A percentile compares a stretch with the other conserved stretches of the same genome.
These are phyloP conservation scores for Cladosporium sp. DNA, from an alignment of 2,329 filamentous ascomycete genomes.

Conservation along the genomic window DNA sequence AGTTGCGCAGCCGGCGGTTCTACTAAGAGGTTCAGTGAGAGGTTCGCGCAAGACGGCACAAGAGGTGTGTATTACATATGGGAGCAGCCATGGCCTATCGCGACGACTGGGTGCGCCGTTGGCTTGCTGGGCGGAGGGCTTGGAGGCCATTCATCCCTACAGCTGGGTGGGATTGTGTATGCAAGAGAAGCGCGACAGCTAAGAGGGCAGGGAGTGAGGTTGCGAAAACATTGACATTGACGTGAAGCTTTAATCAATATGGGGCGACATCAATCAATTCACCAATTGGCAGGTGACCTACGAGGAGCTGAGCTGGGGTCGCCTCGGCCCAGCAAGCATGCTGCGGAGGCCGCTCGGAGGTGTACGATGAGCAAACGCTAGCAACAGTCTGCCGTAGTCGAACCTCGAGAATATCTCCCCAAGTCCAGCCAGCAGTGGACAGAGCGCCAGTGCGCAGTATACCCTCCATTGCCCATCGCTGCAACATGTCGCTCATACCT, in stretches of 20 bases:
- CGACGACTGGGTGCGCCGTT: conserved; percentile 29
- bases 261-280: conserved; percentile 4
- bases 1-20: conserved; percentile 84
- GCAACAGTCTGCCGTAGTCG: conserved; percentile 1
- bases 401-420: conserved; percentile 10
- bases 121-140: conserved; percentile 8
- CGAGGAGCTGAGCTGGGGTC: neutral
- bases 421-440: neutral
- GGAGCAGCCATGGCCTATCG: conserved; percentile 49
- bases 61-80: conserved; percentile 39
- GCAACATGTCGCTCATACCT: neutral
- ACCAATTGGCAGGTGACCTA: conserved; percentile 8
- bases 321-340: neutral
- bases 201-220: neutral
- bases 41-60: neutral
- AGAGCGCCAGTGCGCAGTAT: neutral
- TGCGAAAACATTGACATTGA: neutral
- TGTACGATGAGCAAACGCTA: neutral
- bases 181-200: neutral
- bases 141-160: conserved; percentile 20
- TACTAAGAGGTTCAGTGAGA: conserved; percentile 33
- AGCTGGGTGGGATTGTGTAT: neutral
- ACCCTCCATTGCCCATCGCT: neutral
- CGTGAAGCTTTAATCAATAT: neutral
- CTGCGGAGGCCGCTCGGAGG: neutral